These are phyloP conservation scores for Colletotrichum scovillei DNA, from an alignment of 2,329 filamentous ascomycete species.

Conservation along the genomic window DNA sequence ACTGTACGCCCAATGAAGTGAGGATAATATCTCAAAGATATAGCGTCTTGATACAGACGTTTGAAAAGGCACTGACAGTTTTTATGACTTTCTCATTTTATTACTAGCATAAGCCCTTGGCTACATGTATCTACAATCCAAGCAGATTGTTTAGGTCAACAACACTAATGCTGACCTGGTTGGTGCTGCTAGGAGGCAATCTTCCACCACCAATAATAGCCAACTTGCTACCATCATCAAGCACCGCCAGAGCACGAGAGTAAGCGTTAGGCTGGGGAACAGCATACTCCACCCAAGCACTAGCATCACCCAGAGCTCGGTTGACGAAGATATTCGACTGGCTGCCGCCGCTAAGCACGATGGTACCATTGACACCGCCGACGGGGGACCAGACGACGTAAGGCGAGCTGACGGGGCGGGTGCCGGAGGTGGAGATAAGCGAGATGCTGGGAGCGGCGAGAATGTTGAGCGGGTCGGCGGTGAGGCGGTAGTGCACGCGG, in stretches of 20 bases:
- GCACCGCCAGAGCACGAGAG: slow-evolving; percentile 49
- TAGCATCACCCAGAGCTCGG: slow-evolving; percentile 49
- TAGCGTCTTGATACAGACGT: too few species aligned
- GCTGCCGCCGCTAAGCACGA: slow-evolving; percentile 55
- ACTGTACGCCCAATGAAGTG: too few species aligned
- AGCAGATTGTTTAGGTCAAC: slow-evolving; percentile 41
- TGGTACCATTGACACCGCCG: slow-evolving; percentile 55
- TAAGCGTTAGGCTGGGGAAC: slow-evolving; percentile 51
- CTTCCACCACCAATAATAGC: slow-evolving; percentile 58
- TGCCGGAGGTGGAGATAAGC: slow-evolving; percentile 45
- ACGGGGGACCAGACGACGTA: slow-evolving; percentile 58
- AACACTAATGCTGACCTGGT: slow-evolving; percentile 53
- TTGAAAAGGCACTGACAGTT: too few species aligned
- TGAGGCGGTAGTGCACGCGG: slow-evolving; percentile 58
- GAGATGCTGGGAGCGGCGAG: slow-evolving; percentile 43
- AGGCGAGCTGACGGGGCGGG: slow-evolving; percentile 49
- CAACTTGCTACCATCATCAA: slow-evolving; percentile 46
- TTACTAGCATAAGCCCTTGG: too few species aligned
- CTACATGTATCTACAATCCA: background rate
- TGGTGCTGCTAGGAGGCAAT: slow-evolving; percentile 58
- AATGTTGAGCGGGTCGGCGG: slow-evolving; percentile 51
- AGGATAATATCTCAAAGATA: too few species aligned
- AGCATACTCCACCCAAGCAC: slow-evolving; percentile 50
- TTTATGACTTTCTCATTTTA: too few species aligned
- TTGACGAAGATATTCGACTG: slow-evolving; percentile 55